Base-by-base conservation (phyloP, 2,329 filamentous ascomycete species). In the Seiridium unicorne region DNA sequence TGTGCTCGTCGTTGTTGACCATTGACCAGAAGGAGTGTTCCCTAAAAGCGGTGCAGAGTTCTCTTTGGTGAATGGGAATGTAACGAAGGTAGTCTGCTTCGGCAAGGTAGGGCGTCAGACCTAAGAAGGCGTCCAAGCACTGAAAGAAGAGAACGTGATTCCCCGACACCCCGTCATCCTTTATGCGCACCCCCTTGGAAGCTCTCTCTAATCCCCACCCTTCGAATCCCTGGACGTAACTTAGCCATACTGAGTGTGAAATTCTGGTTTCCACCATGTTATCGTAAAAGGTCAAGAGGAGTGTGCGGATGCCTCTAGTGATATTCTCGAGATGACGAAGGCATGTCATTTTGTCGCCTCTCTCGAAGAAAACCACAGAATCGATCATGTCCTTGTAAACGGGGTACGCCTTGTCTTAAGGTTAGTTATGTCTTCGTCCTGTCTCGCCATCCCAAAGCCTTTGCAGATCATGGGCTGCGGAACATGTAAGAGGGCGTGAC, bases 101-200 rank as follows among this genome's bases (percentile, higher is more conserved):
- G 26, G 18, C 8, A 1, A 34, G 48, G 3, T 32, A 51, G 10
- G 26, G 48, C 13, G 8, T 10, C 26, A 51, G 8, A 3, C 48
- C 72, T 9, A 76, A 61, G 58, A 76, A 75, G 2, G 72, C 72
- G 60, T 77, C 74, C 5, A 77, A 38, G 1, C 67, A 69, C 56
- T 72, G 69, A 51, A 75, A 74, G 13, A 76, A 51, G 9, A 75
- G 60, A 1, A 73, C 56, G 47, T 76, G 73, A 55, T 73, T 76
- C 0, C 72, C 74, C 46, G 67, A 72, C 5, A 76, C 64, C 32
- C 74, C 74, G 59, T 74, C 70, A 51, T 67, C 74, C 51, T 72
- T 69, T 32, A 68, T 62, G 47, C 59, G 68, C 55, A 69, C 63
- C 3, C 66, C 67, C 34, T 4, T 56, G 1, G 31, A 51, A 13